Evolutionary conservation across 495 filamentous ascomycete species (phyloP), one percentile per base, ranked within the genome.

Genomic region (Penicillium atrosanguineum): DNA sequence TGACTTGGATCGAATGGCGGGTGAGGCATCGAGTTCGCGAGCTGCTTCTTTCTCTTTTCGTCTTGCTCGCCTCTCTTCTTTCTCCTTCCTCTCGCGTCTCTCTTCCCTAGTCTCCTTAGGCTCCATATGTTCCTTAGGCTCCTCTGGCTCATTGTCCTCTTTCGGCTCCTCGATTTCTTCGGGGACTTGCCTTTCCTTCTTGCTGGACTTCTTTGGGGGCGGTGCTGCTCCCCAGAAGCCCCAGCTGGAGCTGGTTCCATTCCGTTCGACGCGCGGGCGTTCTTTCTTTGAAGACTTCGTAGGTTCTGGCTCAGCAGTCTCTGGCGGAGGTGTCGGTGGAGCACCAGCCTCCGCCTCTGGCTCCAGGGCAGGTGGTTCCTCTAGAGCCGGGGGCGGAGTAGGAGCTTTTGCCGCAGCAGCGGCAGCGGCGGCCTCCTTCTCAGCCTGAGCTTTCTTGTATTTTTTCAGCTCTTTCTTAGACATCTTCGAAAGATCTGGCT

Each of bases 351-450:
- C 69, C 15, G 48, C 38, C 7, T 40, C 38, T 40, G 38, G 2
- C 12, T 55, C 59, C 12, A 52, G 29, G 1, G 20, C 60, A 18
- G 57, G 52, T 6, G 56, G 46, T 47, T 72, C 67, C 37, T 72
- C 73, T 6, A 63, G 56, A 8, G 56, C 56, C 48, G 85, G 75
- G 1, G 83, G 74, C n/a, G 87, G 83, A 16, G 77, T 69, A 28
- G 91, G 89, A 14, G 74, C 75, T 69, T 95, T 90, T 23, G 83
- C 78, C 36, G 94, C 90, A 2, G 94, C 65, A 0, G 55, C 67
- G 15, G 68, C 60, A 14, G 57, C 63, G 4, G 61, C 61, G 6
- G 55, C 59, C 0, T 52, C 41, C 12, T 40, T 40, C n/a, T 61
- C 42, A 9, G 60, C 57, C 44, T 58, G 40, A 4, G 63, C 56